A percentile compares a stretch with the other conserved stretches of the same genome.
Conservation (phyloP, 2,329 filamentous ascomycete genomes). For the Neophaeococcomyces aloes region DNA sequence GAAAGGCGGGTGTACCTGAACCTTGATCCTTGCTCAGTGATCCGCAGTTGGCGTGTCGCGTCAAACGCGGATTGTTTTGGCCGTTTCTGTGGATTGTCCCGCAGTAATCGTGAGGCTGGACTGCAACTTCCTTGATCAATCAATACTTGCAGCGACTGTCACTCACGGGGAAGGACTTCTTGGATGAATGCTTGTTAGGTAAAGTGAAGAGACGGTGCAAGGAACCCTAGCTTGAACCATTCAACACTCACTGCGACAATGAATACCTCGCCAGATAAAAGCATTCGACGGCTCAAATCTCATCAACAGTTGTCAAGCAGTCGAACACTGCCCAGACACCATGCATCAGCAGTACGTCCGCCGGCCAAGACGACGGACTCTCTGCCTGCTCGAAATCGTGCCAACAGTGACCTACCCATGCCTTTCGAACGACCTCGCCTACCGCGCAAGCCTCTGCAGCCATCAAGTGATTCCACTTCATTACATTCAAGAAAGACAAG, state of each 20-base stretch:
- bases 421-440: conserved; percentile 27
- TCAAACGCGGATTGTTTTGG: too few relatives aligned
- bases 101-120: too few relatives aligned
- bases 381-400: conserved; percentile 37
- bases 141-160: too few relatives aligned
- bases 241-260: conserved; percentile 7
- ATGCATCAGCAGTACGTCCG: conserved; percentile 41
- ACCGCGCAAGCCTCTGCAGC: conserved; percentile 34
- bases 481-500: conserved; percentile 38
- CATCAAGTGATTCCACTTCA: conserved; percentile 6
- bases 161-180: too few relatives aligned
- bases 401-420: conserved; percentile 60
- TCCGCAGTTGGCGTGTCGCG: too few relatives aligned
- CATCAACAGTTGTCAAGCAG: conserved; percentile 50
- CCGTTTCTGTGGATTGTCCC: too few relatives aligned
- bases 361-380: conserved; percentile 39
- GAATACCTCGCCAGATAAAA: conserved; percentile 19
- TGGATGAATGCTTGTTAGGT: too few relatives aligned
- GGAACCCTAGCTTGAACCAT: not conserved
- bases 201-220: too few relatives aligned
- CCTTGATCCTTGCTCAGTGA: too few relatives aligned
- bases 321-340: conserved; percentile 38
- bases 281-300: conserved; percentile 61
- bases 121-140: too few relatives aligned
- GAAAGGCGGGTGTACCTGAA: too few relatives aligned